Base-by-base conservation (phyloP, 805 yeast species). In the Blastobotrys americana region DNA sequence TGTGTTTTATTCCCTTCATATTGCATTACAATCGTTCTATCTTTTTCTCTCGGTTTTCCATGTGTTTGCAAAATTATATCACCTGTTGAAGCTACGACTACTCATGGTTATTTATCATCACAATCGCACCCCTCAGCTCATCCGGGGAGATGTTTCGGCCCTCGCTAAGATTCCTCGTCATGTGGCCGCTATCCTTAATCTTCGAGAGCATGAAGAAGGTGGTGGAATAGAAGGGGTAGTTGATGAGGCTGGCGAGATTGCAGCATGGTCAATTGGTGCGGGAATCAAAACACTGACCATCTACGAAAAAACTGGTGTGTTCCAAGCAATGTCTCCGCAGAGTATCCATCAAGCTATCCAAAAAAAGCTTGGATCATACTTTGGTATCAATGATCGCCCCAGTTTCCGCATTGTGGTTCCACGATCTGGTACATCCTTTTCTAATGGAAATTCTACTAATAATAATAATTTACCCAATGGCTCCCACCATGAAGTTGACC, bases 181-280 rank as follows among this genome's bases (percentile, higher is more conserved):
- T 41, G 56, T 93, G 18, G 82, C 94, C 5, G 78, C 84, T 17
- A 78, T 90, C n/a, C 65, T 93, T 46, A 80, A 77, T 53, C 73
- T 80, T 59, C 80, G 79, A 57, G 74, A 81, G 21, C 87, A 79
- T 46, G 84, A 82, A 49, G 90, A 81, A 54, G 95, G 86, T 55
- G 90, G 88, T 48, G 96, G 95, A 25, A 97, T 97, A 2, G 63
- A 82, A 36, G 85, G 82, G 0, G 68, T 90, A 36, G 70, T 89
- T 55, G 79, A 77, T 52, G 85, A 85, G 55, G 74, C 82, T 4
- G 76, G 89, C 39, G 96, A 89, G 56, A 51, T 89, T 31, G 73
- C 78, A 1, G 80, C 93, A 4, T 93, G 98, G 98, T 74, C 87
- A 34, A 62, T 86, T n/a, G 82, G 94, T 27, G 78, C 90, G n/a